Base-by-base conservation (phyloP, 345 rosid genomes). In the Durio zibethinus region DNA sequence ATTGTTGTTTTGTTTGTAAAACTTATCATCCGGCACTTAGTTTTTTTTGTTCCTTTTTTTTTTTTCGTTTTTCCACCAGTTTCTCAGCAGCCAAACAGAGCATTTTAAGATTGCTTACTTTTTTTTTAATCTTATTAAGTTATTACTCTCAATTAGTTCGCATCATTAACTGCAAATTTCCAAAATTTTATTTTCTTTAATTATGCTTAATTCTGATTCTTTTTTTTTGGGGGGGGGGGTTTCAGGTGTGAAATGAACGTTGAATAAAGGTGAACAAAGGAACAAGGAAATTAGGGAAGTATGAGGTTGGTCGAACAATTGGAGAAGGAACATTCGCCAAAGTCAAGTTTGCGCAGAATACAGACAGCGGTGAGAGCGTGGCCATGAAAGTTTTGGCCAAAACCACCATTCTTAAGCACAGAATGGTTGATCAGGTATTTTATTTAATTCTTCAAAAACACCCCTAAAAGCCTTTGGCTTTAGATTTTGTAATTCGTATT, bases 281-380 rank as follows among this genome's bases (percentile, higher is more conserved):
- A 65, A 79, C 83, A 76, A 86, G 93, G 74, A 93, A 66, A 72
- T 79, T 92, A 15, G 98, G 97, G 14, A 92, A 91, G 81, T 95
- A 92, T 72, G 93, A 95, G 86, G 87, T 95, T 21, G 97, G 98
- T 12, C 84, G 97, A 43, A 93, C 97, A 0, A 76, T 95, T 29
- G 99, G 99, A 3, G 97, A 95, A 83, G 99, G 99, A 14, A 91
- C 92, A 48, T 95, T 95, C 77, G 98, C 99, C 14, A 95, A 95
- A 87, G 99, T 95, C 61, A 95, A 92, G 87, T 95, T 90, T 76
- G 99, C 98, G 1, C 84, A 54, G 82, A 90, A 93, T 78, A 75
- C 56, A 31, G 96, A 88, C 40, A 88, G 92, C 2, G 96, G 99
- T 54, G 94, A 85, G 73, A 82, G 85, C 27, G 96, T 95, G 23